These are phyloP conservation scores for cucumber (Cucumis sativus) DNA, from an alignment of 306 rosid species.

Conservation along the genomic window Cucumber_9930_V3 NC_026656.2:18598001-18598500, in stretches of 20 bases:
- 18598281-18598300: slow-evolving; percentile 2
- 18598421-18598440: no score
- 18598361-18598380: neutral
- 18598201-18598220: neutral
- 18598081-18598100: no score
- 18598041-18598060: no score
- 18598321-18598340: neutral
- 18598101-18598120: neutral
- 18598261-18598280: neutral
- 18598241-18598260: neutral
- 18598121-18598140: neutral
- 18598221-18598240: neutral
- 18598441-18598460: no score
- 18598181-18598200: neutral
- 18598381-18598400: neutral
- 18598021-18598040: no score
- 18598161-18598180: neutral
- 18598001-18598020: no score
- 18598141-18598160: neutral
- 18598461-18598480: no score
- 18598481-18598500: no score
- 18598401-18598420: neutral
- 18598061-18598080: no score
- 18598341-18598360: neutral
- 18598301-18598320: neutral